Evolutionary conservation across 2,329 filamentous ascomycete genomes (phyloP).

Genomic region (Sporothrix protearum): DNA sequence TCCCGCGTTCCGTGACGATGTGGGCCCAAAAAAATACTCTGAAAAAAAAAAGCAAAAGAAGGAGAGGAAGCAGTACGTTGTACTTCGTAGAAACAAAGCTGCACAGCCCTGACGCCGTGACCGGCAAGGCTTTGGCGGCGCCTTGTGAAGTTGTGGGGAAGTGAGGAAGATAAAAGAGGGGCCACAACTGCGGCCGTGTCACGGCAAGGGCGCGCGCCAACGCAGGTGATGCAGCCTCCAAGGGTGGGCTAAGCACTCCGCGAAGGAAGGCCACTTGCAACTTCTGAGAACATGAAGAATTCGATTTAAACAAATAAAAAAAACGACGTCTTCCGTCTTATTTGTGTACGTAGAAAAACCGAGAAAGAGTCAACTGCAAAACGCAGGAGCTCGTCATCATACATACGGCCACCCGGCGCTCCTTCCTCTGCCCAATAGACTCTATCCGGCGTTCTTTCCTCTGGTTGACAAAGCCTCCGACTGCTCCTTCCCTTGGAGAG

Average conservation of each 20-base stretch:
- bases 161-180: neutral
- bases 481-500: neutral
- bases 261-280: neutral
- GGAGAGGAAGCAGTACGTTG: neutral
- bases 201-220: conserved; percentile 12
- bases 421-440: neutral
- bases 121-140: conserved; percentile 12
- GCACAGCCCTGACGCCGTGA: neutral
- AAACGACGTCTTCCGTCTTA: neutral
- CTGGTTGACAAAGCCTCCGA: neutral
- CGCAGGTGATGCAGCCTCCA: neutral
- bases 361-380: neutral
- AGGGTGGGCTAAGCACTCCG: neutral
- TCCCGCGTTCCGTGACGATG: neutral
- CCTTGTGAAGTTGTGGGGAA: neutral
- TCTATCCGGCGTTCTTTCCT: neutral
- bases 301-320: neutral
- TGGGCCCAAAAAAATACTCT: neutral
- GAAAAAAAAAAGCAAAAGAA: neutral
- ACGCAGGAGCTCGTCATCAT: neutral
- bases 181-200: neutral
- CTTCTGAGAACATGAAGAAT: neutral
- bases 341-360: neutral
- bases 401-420: neutral
- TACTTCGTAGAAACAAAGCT: neutral